A percentile compares a stretch with the other conserved stretches of the same genome.
These are phyloP conservation scores for Cercospora sp. DNA, from an alignment of 2,329 filamentous ascomycete species.

Conservation along the genomic window DNA sequence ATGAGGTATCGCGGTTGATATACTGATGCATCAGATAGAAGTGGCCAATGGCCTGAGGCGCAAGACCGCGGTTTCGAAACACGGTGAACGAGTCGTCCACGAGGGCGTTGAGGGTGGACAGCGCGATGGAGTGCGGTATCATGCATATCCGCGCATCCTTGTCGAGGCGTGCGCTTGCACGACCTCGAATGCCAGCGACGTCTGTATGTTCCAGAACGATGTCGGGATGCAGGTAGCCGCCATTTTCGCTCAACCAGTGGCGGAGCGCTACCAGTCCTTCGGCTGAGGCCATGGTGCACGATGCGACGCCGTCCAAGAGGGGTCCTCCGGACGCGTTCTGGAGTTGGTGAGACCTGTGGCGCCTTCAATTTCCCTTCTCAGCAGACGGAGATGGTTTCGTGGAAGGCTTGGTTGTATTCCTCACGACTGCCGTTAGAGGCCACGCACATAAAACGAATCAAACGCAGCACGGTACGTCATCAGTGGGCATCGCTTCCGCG, in stretches of 20 bases:
- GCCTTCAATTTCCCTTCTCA: neutral
- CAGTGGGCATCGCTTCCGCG: neutral
- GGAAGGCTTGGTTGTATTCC: slow-evolving; percentile 4
- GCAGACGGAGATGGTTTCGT: neutral
- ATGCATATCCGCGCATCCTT: slow-evolving; percentile 29
- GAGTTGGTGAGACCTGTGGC: neutral
- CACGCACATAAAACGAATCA: neutral
- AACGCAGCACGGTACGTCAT: neutral
- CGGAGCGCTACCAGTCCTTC: slow-evolving; percentile 29
- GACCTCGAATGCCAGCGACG: slow-evolving; percentile 35
- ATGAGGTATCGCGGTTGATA: slow-evolving; percentile 36
- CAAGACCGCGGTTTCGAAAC: slow-evolving; percentile 32
- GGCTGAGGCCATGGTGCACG: slow-evolving; percentile 12
- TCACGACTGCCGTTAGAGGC: slow-evolving; percentile 1
- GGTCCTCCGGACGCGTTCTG: neutral
- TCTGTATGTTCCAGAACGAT: slow-evolving; percentile 31
- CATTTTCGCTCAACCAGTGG: slow-evolving; percentile 37
- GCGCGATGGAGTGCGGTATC: slow-evolving; percentile 38
- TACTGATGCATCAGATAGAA: slow-evolving; percentile 43
- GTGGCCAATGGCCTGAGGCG: slow-evolving; percentile 39
- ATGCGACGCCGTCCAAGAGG: neutral
- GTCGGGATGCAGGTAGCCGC: slow-evolving; percentile 36
- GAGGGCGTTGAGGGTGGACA: slow-evolving; percentile 42
- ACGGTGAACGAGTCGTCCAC: slow-evolving; percentile 40
- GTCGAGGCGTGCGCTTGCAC: slow-evolving; percentile 25